Base-by-base conservation (phyloP, 2,329 filamentous ascomycete genomes). In the Paraconiothyrium brasiliense region DNA sequence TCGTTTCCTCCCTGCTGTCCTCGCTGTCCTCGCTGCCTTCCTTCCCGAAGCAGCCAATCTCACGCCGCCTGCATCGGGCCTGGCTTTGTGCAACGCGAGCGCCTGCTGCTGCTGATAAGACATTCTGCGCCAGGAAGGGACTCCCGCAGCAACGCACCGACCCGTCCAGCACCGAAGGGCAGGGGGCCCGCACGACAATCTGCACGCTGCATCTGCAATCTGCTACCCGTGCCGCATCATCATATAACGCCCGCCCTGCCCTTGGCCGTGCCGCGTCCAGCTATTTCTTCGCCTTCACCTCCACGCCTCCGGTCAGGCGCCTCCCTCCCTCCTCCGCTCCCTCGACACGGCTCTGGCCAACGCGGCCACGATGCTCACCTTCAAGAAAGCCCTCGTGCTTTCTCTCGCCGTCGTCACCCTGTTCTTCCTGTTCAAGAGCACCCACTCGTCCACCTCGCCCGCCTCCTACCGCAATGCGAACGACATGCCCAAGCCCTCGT, bases 301-400 rank as follows among this genome's bases (percentile, higher is more conserved):
- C 57, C 24, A 52, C 60, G 60, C 58, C 50, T 58, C 60, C n/a
- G 59, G 58, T 52, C 61, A 64, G 61, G 52, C 50, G 54, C 58
- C 57, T 30, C 35, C 49, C 48, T 58, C 50, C 43, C 51, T 37
- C 58, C 27, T 22, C 54, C 20, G 5, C 47, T 6, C 34, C 54
- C 44, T 35, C 62, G 48, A 41, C 48, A 24, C 22, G 57, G 35
- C 52, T 55, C 52, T 37, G 54, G 54, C 54, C 61, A 57, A 57
- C 47, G 52, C 55, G 49, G 63, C 63, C 74, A 81, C 74, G 61
- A 96, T 96, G 92, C 85, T 94, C 77, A 91, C 91, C 73, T 92
- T 92, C 75, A 87, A 89, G 74, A 90, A 91, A 80, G 91, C 91
- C 73, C 78, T 96, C 65, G 81, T 92, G 69, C 85, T 90, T 58